A percentile compares a stretch with the other conserved stretches of the same genome.
phyloP scores from a whole-genome alignment of 192 early-diverging fungal genomes.

The Coemansia sp. region DNA sequence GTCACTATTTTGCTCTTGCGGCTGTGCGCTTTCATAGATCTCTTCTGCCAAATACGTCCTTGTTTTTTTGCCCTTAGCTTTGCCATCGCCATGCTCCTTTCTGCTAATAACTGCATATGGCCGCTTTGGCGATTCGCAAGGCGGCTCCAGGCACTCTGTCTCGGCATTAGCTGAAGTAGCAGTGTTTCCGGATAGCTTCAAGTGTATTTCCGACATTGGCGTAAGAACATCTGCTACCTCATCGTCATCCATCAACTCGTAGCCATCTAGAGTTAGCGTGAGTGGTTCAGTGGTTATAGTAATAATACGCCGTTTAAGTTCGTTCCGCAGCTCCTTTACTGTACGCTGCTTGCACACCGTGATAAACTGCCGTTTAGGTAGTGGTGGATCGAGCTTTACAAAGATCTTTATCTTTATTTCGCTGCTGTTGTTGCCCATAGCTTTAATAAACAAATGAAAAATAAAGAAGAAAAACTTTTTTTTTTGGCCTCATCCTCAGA shows the following conservation, averaged over 20 bases:
- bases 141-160: neutral
- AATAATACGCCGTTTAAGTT: conserved; percentile 32
- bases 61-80: neutral
- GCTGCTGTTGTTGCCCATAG: conserved; percentile 3
- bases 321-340: conserved; percentile 33
- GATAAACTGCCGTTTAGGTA: conserved; percentile 31
- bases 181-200: neutral
- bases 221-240: conserved; percentile 18
- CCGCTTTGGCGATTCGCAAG: neutral
- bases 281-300: conserved; percentile 22
- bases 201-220: neutral
- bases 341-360: conserved; percentile 30
- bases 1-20: neutral
- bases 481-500: neutral
- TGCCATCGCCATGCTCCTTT: conserved; percentile 5
- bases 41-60: conserved; percentile 7
- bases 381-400: conserved; percentile 24
- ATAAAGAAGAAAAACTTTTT: conserved; percentile 11
- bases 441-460: conserved; percentile 2
- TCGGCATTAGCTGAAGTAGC: neutral
- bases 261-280: conserved; percentile 12
- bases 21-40: conserved; percentile 4
- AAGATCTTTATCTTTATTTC: conserved; percentile 18
- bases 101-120: conserved; percentile 3
- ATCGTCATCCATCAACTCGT: conserved; percentile 50